Evolutionary conservation across 352 stramenopile species (phyloP), one percentile per base, ranked within the genome.

Genomic region (Ophiocytium majus): DNA sequence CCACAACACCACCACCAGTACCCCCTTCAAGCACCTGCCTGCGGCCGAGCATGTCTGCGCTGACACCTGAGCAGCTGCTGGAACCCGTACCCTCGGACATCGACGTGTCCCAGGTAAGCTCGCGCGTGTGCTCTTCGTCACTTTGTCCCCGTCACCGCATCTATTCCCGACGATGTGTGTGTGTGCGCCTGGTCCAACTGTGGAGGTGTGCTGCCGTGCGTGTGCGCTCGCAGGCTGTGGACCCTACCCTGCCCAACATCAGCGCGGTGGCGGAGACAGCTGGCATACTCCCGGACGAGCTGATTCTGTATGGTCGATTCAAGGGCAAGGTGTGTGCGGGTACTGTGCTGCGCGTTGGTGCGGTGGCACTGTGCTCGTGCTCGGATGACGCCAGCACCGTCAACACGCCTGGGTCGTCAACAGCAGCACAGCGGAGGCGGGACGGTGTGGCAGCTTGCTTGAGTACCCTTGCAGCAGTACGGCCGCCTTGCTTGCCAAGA

Each of bases 301-400:
- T 98, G 66, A 90, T 95, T 37, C 93, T 92, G 79, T 97, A 98
- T 84, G 95, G 95, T 32, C 87, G 83, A 34, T 92, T 90, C 86
- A 98, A 98, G 87, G 94, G 93, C 76, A 98, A 98, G 91, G 95
- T 98, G 1, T 63, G 81, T 50, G 34, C 10, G n/a, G n/a, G n/a
- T n/a, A n/a, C n/a, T n/a, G n/a, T n/a, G n/a, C n/a, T n/a, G n/a
- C n/a, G 35, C 31, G 32, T 66, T 10, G 35, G 28, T 31, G 76
- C 79, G 9, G 10, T 0, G 10, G 74, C 74, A 63, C 71, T 32
- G 0, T 34, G 33, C 34, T 76, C 0, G 32, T 28, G 19, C 31
- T 34, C 19, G 23, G 76, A 17, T 81, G 35, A 81, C 23, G 14
- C 17, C 14, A 19, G 66, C 17, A 50, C 17, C n/a, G 0, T 10